A percentile compares a stretch with the other conserved stretches of the same genome.
Conservation (phyloP, 257 asterid species). For the Nicotiana knightiana region DNA sequence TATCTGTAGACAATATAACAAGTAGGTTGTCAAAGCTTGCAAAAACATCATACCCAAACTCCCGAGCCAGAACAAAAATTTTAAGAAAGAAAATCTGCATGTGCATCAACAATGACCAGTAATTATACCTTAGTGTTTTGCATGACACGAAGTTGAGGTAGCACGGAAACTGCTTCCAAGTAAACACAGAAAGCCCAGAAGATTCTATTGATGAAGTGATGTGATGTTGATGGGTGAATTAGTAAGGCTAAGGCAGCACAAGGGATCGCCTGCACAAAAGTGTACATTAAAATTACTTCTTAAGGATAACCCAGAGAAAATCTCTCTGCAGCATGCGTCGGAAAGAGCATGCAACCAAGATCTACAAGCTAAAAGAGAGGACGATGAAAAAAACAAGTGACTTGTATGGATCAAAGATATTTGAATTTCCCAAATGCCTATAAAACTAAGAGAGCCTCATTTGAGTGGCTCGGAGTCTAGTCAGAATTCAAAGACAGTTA, state of each 20-base stretch:
- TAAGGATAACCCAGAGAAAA: neutral
- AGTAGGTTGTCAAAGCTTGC: neutral
- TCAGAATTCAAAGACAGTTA: neutral
- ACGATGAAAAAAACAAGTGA: neutral
- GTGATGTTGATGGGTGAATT: constrained; percentile 65
- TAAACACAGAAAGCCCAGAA: constrained; percentile 78
- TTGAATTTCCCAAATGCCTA: neutral
- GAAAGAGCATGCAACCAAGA: neutral
- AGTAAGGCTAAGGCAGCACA: constrained; percentile 55
- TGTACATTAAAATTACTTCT: neutral
- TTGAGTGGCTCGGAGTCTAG: neutral
- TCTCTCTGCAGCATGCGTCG: neutral
- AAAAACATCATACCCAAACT: neutral
- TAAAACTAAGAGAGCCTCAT: neutral
- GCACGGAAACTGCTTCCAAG: constrained; percentile 70
- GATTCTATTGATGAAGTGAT: constrained; percentile 52
- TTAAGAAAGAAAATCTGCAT: neutral
- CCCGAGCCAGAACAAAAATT: neutral
- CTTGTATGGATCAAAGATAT: neutral
- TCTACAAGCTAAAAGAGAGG: neutral
- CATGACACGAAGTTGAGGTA: constrained; percentile 72
- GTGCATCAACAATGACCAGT: neutral
- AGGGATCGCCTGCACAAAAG: constrained; percentile 46
- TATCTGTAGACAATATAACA: constrained; percentile 33
- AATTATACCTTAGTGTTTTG: constrained; percentile 57